Evolutionary conservation across 2,329 filamentous ascomycete genomes (phyloP).

Genomic region (Hypoxylon sp.): DNA sequence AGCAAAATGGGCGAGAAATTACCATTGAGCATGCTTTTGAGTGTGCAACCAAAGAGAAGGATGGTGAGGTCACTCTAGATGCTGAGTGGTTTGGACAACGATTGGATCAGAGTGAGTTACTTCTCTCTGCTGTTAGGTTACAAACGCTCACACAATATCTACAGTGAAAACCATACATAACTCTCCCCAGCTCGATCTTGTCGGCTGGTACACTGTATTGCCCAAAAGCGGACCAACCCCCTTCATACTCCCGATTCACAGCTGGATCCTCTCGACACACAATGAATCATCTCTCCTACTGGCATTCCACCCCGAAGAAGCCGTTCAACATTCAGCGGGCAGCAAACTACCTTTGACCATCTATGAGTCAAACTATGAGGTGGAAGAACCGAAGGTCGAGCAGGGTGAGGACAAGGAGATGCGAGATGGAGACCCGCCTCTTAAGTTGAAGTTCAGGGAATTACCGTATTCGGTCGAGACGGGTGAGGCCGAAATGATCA

Average conservation of each 20-base stretch:
- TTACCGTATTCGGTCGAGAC: constrained; percentile 91
- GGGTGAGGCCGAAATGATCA: constrained; percentile 97
- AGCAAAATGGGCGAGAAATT: constrained; percentile 90
- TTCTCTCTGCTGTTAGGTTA: neutral
- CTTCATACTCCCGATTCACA: constrained; percentile 81
- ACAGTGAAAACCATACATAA: constrained; percentile 92
- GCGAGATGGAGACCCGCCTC: constrained; percentile 71
- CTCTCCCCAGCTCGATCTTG: constrained; percentile 83
- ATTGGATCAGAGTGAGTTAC: constrained; percentile 83
- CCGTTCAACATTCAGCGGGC: constrained; percentile 70
- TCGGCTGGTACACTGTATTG: constrained; percentile 92
- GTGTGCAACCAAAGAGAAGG: constrained; percentile 70
- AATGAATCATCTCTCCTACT: constrained; percentile 92
- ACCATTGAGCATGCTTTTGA: constrained; percentile 96
- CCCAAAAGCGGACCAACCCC: constrained; percentile 78
- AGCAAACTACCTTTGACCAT: constrained; percentile 91
- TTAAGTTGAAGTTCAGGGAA: constrained; percentile 83
- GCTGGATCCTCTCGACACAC: constrained; percentile 78
- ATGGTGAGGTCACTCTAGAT: constrained; percentile 75
- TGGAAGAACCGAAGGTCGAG: constrained; percentile 68
- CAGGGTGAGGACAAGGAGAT: constrained; percentile 79
- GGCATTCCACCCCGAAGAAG: constrained; percentile 82
- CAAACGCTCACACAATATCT: constrained; percentile 32
- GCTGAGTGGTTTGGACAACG: constrained; percentile 81
- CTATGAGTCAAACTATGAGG: constrained; percentile 87